Evolutionary conservation across 2,329 filamentous ascomycete genomes (phyloP).

Genomic region (Thermothelomyces thermophilus): DNA sequence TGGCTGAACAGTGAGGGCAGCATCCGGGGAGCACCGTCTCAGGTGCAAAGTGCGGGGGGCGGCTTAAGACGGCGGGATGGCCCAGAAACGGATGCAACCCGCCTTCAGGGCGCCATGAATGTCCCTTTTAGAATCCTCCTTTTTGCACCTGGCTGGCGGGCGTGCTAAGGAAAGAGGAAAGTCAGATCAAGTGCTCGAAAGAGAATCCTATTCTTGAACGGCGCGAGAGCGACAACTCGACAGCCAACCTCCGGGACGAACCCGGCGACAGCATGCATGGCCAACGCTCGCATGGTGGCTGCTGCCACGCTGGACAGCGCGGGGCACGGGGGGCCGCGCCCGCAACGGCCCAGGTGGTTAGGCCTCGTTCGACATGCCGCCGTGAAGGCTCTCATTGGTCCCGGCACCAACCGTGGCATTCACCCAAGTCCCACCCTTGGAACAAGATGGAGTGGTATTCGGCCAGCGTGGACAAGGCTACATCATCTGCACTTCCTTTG

Average conservation of each 20-base stretch:
- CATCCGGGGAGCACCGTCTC: conserved; percentile 12
- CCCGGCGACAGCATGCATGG: not conserved
- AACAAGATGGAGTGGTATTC: no score
- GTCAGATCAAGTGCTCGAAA: not conserved
- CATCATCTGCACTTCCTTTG: no score
- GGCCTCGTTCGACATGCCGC: conserved; percentile 1
- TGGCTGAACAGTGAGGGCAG: conserved; percentile 1
- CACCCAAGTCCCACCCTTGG: conserved; percentile 2
- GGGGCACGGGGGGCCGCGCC: conserved; percentile 3
- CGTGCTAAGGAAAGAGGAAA: no score
- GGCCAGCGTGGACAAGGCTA: no score
- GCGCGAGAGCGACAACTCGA: not conserved
- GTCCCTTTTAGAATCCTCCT: not conserved
- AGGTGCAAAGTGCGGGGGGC: conserved; percentile 10
- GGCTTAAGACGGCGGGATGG: not conserved
- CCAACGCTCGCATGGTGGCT: conserved; percentile 11
- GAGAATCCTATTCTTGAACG: not conserved
- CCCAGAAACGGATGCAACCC: not conserved
- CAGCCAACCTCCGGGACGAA: not conserved
- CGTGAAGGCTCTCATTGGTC: conserved; percentile 11
- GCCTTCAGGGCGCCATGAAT: conserved; percentile 7
- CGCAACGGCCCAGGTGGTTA: not conserved
- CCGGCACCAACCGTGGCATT: conserved; percentile 3
- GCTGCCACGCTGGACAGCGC: conserved; percentile 4
- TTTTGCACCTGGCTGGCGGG: not conserved